Conservation (phyloP, 345 rosid genomes). For the Gossypium raimondii region DNA sequence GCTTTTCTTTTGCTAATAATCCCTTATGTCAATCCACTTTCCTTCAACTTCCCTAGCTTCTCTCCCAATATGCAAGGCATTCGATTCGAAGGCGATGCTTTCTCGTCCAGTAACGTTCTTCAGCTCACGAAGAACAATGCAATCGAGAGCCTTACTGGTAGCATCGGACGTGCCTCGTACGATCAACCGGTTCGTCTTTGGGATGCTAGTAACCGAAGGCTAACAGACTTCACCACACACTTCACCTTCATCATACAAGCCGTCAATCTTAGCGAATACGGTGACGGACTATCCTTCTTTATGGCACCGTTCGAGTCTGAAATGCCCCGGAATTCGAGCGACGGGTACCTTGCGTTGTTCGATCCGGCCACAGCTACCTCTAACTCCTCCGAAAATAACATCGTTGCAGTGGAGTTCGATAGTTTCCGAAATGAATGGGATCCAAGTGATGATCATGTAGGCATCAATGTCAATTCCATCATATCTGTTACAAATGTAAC, state of each 20-base stretch:
- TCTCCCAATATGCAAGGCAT: constrained; percentile 24
- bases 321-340: constrained; percentile 39
- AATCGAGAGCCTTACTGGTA: constrained; percentile 22
- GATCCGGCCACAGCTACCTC: not conserved
- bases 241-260: constrained; percentile 37
- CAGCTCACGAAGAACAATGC: constrained; percentile 39
- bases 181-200: constrained; percentile 36
- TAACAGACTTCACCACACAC: constrained; percentile 48
- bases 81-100: constrained; percentile 39
- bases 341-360: constrained; percentile 44
- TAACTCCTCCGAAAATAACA: not conserved
- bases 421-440: constrained; percentile 39
- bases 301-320: constrained; percentile 38
- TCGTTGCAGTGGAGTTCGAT: constrained; percentile 37
- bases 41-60: constrained; percentile 40
- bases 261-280: not conserved
- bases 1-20: constrained; percentile 8
- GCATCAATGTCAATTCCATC: constrained; percentile 54
- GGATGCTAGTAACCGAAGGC: constrained; percentile 34
- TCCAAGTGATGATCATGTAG: constrained; percentile 43
- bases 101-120: constrained; percentile 19
- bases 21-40: constrained; percentile 28
- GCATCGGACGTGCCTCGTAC: constrained; percentile 46
- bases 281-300: constrained; percentile 52
- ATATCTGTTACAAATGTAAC: constrained; percentile 22